Conservation (phyloP, 768 basidiomycete genomes). For the Strobilomyces confusus region DNA sequence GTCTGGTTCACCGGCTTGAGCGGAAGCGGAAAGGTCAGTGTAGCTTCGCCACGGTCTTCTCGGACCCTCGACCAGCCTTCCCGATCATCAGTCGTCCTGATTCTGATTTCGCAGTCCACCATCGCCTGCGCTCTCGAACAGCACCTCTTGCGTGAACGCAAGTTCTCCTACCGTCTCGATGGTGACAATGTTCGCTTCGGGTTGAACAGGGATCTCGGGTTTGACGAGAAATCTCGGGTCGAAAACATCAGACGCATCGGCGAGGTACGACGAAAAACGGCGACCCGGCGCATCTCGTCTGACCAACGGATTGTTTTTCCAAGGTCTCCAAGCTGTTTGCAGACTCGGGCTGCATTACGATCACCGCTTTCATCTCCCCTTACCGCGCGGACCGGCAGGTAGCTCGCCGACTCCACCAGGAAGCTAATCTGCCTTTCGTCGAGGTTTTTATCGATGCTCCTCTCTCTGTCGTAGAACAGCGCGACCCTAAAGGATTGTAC, state of each 20-base stretch:
- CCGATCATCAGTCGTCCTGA: not conserved
- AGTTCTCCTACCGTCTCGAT: conserved; percentile 88
- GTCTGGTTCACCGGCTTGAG: conserved; percentile 97
- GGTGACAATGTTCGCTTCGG: conserved; percentile 97
- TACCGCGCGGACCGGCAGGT: conserved; percentile 81
- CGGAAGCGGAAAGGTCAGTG: conserved; percentile 84
- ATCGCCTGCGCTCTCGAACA: conserved; percentile 97
- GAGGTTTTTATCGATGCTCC: conserved; percentile 97
- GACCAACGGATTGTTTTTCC: not conserved
- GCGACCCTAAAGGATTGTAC: conserved; percentile 97
- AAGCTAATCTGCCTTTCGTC: conserved; percentile 72
- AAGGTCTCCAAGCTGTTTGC: conserved; percentile 95
- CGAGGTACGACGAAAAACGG: conserved; percentile 53
- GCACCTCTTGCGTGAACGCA: conserved; percentile 81
- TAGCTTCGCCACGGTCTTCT: not conserved
- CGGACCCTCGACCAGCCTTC: not conserved
- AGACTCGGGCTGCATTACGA: conserved; percentile 76
- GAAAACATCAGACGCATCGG: conserved; percentile 97
- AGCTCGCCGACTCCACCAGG: conserved; percentile 79
- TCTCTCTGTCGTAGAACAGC: conserved; percentile 77
- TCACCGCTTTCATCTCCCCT: conserved; percentile 99
- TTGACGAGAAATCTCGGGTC: conserved; percentile 85
- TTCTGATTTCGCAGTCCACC: conserved; percentile 62
- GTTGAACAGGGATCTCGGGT: conserved; percentile 94
- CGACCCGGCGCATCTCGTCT: conserved; percentile 9